phyloP scores from a whole-genome alignment of 768 basidiomycete species.

The Asterophora parasitica region DNA sequence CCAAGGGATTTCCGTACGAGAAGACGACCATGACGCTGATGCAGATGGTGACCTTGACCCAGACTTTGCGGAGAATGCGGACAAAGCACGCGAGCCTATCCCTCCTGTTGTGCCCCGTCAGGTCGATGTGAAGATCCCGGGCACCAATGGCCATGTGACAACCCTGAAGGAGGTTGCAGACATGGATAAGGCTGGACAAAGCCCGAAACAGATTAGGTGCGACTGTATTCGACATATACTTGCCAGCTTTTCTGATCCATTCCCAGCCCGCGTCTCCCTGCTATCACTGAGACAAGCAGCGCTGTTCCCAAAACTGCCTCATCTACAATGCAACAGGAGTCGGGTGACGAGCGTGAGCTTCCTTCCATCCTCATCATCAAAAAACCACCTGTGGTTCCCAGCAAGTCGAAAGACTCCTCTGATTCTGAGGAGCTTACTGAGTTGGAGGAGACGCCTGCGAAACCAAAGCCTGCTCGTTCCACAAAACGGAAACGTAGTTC shows the following conservation, averaged over 20 bases:
- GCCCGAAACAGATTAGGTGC: conserved; percentile 9
- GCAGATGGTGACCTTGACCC: conserved; percentile 34
- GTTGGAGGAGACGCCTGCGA: conserved; percentile 1
- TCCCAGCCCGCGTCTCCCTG: conserved; percentile 9
- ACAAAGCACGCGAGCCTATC: neutral
- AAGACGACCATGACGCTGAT: conserved; percentile 24
- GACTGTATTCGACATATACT: neutral
- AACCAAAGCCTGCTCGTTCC: conserved; percentile 4
- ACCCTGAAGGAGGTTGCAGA: neutral
- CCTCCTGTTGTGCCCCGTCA: neutral
- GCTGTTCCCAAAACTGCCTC: conserved; percentile 2
- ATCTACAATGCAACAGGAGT: neutral
- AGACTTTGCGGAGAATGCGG: conserved; percentile 21
- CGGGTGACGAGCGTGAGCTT: conserved; percentile 16
- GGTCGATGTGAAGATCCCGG: neutral
- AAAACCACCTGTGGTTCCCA: conserved; percentile 4
- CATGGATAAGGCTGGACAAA: neutral
- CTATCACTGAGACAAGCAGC: conserved; percentile 1
- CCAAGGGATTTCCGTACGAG: neutral
- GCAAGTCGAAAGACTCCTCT: neutral
- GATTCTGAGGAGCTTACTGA: neutral
- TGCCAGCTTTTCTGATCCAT: neutral
- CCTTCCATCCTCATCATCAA: conserved; percentile 28
- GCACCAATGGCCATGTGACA: neutral
- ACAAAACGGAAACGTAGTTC: conserved; percentile 21